Conservation (phyloP, 2,329 filamentous ascomycete genomes). For the Hypomyces rosellus region DNA sequence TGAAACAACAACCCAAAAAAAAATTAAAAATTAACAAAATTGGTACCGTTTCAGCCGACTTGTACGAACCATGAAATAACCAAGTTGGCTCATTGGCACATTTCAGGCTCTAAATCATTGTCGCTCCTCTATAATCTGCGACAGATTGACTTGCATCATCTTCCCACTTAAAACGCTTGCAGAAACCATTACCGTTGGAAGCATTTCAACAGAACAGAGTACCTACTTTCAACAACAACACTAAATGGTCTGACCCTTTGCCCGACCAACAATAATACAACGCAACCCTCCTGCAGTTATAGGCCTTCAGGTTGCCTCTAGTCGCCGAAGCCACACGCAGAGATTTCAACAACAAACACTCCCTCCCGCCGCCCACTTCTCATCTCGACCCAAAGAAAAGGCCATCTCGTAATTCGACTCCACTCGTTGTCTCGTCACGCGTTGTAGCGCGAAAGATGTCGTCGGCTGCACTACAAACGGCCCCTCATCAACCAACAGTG, state of each 20-base stretch:
- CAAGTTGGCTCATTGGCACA: conserved; percentile 32
- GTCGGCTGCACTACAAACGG: conserved; percentile 57
- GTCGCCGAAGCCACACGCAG: too few species aligned
- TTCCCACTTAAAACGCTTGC: too few species aligned
- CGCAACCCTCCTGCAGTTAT: background rate
- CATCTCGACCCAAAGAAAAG: too few species aligned
- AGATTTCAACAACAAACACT: too few species aligned
- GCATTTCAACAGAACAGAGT: background rate
- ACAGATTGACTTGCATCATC: too few species aligned
- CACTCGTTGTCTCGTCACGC: conserved; percentile 8
- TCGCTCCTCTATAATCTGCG: background rate
- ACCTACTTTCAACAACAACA: background rate
- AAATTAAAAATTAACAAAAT: too few species aligned
- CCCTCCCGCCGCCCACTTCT: too few species aligned
- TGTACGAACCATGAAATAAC: conserved; percentile 39
- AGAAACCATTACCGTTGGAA: background rate
- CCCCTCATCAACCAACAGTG: conserved; percentile 48
- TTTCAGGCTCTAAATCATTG: conserved; percentile 15
- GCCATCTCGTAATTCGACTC: background rate
- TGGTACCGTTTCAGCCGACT: conserved; percentile 23
- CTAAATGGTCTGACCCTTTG: background rate
- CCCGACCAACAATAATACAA: background rate
- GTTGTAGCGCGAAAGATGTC: conserved; percentile 31
- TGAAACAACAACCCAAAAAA: conserved; percentile 24
- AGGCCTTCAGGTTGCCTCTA: background rate